phyloP scores from a whole-genome alignment of 2,329 filamentous ascomycete genomes.

The Curvularia spicifera region DNA sequence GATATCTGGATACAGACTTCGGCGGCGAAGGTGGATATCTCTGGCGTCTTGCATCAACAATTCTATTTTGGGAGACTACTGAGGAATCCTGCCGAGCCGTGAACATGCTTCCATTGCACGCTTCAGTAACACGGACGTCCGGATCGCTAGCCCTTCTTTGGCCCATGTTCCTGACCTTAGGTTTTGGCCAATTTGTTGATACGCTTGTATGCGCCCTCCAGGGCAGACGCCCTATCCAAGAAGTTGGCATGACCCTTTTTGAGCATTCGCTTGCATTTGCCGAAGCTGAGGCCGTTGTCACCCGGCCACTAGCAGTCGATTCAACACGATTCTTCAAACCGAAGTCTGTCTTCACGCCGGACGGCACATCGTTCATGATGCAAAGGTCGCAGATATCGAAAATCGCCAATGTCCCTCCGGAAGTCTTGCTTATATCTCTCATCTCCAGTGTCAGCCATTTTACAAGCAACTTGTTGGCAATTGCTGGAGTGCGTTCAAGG shows the following conservation, averaged over 20 bases:
- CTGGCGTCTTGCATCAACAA: constrained; percentile 71
- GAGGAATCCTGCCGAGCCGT: constrained; percentile 76
- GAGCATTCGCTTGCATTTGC: constrained; percentile 96
- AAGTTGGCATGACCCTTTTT: constrained; percentile 95
- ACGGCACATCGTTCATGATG: constrained; percentile 53
- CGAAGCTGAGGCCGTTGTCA: constrained; percentile 88
- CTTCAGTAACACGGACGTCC: constrained; percentile 62
- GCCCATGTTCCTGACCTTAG: constrained; percentile 73
- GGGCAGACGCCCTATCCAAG: constrained; percentile 77
- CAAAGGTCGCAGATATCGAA: constrained; percentile 70
- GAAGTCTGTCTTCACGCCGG: constrained; percentile 48
- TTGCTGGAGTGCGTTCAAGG: constrained; percentile 78
- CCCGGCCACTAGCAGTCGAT: constrained; percentile 77
- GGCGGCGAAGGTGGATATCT: constrained; percentile 70
- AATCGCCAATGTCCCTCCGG: constrained; percentile 85
- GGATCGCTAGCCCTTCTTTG: constrained; percentile 81
- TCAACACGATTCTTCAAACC: constrained; percentile 60
- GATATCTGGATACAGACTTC: constrained; percentile 55
- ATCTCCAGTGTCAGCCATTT: constrained; percentile 90
- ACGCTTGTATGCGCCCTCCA: constrained; percentile 87
- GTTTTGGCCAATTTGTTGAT: constrained; percentile 84
- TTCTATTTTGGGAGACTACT: constrained; percentile 78
- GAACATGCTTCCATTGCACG: constrained; percentile 67
- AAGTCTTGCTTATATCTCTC: constrained; percentile 84
- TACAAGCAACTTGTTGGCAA: constrained; percentile 80